phyloP scores from a whole-genome alignment of 1,284 basidiomycete genomes.

The Moesziomyces sp. region DNA sequence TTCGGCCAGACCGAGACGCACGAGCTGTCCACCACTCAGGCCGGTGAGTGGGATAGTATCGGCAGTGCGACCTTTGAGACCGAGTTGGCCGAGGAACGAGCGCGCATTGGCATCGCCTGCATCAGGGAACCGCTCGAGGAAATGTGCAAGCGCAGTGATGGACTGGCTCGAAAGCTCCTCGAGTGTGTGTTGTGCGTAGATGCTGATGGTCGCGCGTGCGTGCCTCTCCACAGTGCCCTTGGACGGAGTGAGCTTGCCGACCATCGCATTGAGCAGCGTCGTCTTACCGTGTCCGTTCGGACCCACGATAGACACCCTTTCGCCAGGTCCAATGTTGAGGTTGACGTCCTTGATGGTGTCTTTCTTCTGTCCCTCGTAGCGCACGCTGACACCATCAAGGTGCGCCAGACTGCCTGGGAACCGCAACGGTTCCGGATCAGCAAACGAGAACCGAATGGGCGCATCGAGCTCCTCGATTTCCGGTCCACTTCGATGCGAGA shows the following conservation, averaged over 20 bases:
- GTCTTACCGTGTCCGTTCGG: constrained; percentile 64
- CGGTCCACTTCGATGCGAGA: constrained; percentile 71
- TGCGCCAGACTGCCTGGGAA: constrained; percentile 73
- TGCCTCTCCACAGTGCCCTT: constrained; percentile 74
- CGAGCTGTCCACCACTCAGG: constrained; percentile 73
- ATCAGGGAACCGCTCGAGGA: constrained; percentile 56
- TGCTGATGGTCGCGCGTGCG: constrained; percentile 73
- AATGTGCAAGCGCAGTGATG: constrained; percentile 69
- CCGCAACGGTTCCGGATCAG: constrained; percentile 71
- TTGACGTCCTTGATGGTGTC: constrained; percentile 72
- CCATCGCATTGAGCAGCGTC: constrained; percentile 70
- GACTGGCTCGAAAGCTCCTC: constrained; percentile 48
- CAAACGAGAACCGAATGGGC: constrained; percentile 71
- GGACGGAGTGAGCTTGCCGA: constrained; percentile 72
- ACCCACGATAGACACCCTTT: constrained; percentile 75
- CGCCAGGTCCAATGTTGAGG: constrained; percentile 74
- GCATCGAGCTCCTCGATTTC: constrained; percentile 72
- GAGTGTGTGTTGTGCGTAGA: constrained; percentile 70
- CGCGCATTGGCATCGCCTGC: constrained; percentile 58
- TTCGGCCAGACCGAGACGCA: constrained; percentile 51
- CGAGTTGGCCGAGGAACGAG: constrained; percentile 69
- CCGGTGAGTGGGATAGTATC: constrained; percentile 44
- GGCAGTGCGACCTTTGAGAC: constrained; percentile 62
- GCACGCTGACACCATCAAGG: constrained; percentile 71
- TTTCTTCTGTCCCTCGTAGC: constrained; percentile 67